Evolutionary conservation across 2,329 filamentous ascomycete genomes (phyloP).

Genomic region (Emericellopsis atlantica): DNA sequence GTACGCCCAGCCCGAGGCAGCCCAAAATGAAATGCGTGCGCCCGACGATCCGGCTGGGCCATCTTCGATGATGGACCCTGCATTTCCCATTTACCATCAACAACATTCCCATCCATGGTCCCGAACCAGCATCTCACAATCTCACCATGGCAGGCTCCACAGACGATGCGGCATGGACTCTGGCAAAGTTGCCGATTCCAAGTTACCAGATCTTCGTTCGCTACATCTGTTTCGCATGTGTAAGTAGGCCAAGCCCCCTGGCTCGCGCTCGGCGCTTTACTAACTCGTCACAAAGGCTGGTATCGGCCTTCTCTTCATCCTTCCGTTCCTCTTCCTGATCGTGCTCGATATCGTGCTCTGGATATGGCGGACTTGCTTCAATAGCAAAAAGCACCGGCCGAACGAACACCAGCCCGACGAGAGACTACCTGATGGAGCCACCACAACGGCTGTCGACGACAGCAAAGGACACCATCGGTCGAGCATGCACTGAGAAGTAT

Average conservation of each 20-base stretch:
- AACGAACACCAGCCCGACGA: too few species aligned
- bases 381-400: not conserved
- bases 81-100: too few species aligned
- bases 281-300: conserved; percentile 18
- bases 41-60: too few species aligned
- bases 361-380: conserved; percentile 28
- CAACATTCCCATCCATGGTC: too few species aligned
- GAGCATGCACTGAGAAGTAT: too few species aligned
- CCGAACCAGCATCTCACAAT: too few species aligned
- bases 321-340: conserved; percentile 34
- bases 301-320: conserved; percentile 30
- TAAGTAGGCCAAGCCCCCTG: conserved; percentile 10
- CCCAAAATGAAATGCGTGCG: too few species aligned
- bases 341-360: conserved; percentile 38
- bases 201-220: conserved; percentile 18
- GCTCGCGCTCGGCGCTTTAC: not conserved
- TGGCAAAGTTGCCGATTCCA: conserved; percentile 12
- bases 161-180: conserved; percentile 11
- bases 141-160: conserved; percentile 1
- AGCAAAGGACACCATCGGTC: too few species aligned
- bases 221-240: conserved; percentile 23
- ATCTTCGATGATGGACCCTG: too few species aligned
- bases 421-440: conserved; percentile 10
- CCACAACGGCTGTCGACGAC: not conserved
- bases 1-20: too few species aligned